Evolutionary conservation across 148 eudicot genomes (phyloP), one percentile per base, ranked within the genome.

Genomic region (Beta vulgaris): DNA sequence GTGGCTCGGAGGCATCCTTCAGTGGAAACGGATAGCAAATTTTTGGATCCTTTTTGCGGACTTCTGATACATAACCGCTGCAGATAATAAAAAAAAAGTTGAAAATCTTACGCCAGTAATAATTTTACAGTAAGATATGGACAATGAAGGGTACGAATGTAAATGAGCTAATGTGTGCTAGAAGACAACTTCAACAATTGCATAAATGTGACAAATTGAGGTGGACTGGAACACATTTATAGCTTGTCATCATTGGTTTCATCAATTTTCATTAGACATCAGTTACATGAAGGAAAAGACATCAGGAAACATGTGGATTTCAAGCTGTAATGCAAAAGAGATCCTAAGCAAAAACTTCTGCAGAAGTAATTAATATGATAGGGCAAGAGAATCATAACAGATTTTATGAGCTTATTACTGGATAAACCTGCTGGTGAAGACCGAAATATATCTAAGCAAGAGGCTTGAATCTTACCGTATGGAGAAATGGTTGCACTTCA

Each of bases 41-140:
- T 51, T 71, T 77, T 11, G 77, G 72, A 72, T 91, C 84, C 68
- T 77, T 88, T 77, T 82, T 80, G 39, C 92, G 84, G 80, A 86
- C 84, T 43, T 84, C 91, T 53, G 87, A 83, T 53, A 85, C 91
- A 80, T 82, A 89, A 43, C 88, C 90, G 79, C 98, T 93, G 87
- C 82, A 85, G 69, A 75, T 12, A 26, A 69, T 18, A 42, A 25
- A 18, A 76, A 49, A 42, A 25, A 18, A 76, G 59, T 28, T 4
- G 36, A 31, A 39, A 49, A 31, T 3, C 70, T 4, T 53, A 37
- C 5, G 39, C n/a, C 51, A 43, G 49, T 32, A 3, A 37, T 16
- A 53, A 2, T 51, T 62, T 40, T n/a, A 29, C 7, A 48, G 16
- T 43, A 2, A 36, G 32, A 42, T 31, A 43, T 19, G 0, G 43